Evolutionary conservation across 2,329 filamentous ascomycete species (phyloP).

Genomic region (Byssothecium circinans): DNA sequence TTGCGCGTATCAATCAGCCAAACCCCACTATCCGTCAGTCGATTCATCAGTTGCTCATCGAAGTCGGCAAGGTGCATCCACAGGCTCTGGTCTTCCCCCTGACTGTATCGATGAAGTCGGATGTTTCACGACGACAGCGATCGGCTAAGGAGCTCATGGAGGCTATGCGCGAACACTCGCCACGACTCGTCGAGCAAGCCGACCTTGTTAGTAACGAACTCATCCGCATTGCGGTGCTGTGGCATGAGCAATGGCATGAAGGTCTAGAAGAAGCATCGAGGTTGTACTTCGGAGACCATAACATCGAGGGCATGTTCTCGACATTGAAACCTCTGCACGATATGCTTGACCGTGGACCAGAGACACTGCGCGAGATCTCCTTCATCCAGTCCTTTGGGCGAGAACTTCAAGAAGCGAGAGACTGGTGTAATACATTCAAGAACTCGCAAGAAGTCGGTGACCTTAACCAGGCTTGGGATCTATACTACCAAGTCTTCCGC

Average conservation of each 20-base stretch:
- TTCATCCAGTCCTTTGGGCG: constrained; percentile 97
- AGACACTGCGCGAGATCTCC: constrained; percentile 92
- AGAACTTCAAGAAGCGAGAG: constrained; percentile 89
- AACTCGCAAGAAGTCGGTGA: constrained; percentile 88
- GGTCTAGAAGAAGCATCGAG: constrained; percentile 94
- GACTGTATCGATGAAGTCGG: constrained; percentile 97
- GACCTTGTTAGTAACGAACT: constrained; percentile 94
- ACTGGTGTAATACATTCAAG: constrained; percentile 93
- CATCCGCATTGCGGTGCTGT: constrained; percentile 93
- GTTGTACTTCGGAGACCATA: constrained; percentile 95
- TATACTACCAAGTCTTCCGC: constrained; percentile 98
- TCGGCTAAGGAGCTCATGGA: constrained; percentile 96
- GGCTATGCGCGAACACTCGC: constrained; percentile 93
- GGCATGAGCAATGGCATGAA: constrained; percentile 99
- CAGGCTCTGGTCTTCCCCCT: constrained; percentile 96
- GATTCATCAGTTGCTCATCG: constrained; percentile 87
- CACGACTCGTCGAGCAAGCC: constrained; percentile 89
- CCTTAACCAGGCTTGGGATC: constrained; percentile 96
- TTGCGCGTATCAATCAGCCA: constrained; percentile 95
- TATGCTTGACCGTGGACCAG: constrained; percentile 84
- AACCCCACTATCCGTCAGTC: constrained; percentile 85
- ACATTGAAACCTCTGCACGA: constrained; percentile 89
- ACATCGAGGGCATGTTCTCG: constrained; percentile 96
- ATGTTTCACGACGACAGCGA: constrained; percentile 78
- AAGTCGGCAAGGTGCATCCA: constrained; percentile 91